Base-by-base conservation (phyloP, 2,329 filamentous ascomycete species). In the Furcasterigmium furcatum region DNA sequence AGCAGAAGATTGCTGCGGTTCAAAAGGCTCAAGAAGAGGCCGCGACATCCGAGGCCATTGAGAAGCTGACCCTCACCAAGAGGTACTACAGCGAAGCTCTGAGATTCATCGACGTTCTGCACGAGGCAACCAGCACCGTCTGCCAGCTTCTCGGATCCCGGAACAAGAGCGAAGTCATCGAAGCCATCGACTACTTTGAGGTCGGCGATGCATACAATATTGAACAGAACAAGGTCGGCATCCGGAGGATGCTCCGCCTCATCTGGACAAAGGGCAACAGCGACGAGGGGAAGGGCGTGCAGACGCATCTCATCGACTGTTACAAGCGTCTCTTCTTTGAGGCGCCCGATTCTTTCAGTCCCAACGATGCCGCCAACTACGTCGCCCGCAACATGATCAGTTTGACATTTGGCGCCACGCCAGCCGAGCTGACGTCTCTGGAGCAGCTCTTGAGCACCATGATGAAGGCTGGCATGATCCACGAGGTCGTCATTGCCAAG, bases 231-330 rank as follows among this genome's bases (percentile, higher is more conserved):
- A 91, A 95, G 64, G 71, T 86, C 32, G 94, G 95, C 46, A 97
- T 99, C 59, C 82, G 92, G 48, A 86, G 91, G 46, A 99, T 99
- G 94, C 77, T 99, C 52, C 85, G 92, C 44, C 76, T 99, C 18
- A 99, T 99, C 64, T 99, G 94, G 94, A 99, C 94, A 52, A 99
- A 99, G 70, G 92, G 94, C 56, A 99, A 97, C 68, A 97, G 91
- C 58, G 94, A 99, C 59, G 95, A 99, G 74, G 94, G 95, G 58
- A 99, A 97, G 70, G 94, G 94, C 46, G 91, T 99, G 3, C 95
- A 99, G 63, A 88, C 88, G 3, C 94, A 99, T 66, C 77, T 99
- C 24, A 96, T 99, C 54, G 94, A 99, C 56, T 96, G 90, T 65
- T 99, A 99, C 73, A 94, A 88, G 61, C 84, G 89, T 18, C 80